Evolutionary conservation across 768 basidiomycete genomes (phyloP).

Genomic region (Lactarius vividus): DNA sequence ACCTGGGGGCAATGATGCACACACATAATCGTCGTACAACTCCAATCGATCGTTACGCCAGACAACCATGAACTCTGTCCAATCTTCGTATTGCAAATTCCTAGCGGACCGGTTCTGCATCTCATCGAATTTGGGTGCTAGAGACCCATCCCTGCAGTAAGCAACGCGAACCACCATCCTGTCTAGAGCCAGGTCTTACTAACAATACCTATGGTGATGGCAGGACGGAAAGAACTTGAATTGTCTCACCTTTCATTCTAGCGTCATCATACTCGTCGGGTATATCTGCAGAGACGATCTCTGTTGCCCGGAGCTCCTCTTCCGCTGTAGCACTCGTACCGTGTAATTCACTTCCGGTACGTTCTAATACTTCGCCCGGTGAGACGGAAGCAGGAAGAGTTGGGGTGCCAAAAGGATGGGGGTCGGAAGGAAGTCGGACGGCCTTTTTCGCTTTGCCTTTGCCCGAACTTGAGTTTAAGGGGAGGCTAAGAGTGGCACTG

Average conservation of each 20-base stretch:
- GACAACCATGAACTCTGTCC: constrained; percentile 82
- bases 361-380: constrained; percentile 63
- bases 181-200: constrained; percentile 47
- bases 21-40: constrained; percentile 81
- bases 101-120: constrained; percentile 59
- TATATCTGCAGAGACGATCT: constrained; percentile 26
- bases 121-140: constrained; percentile 62
- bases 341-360: constrained; percentile 53
- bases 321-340: constrained; percentile 66
- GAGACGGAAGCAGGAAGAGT: constrained; percentile 42
- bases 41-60: constrained; percentile 80
- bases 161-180: constrained; percentile 84
- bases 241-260: constrained; percentile 68
- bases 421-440: constrained; percentile 4
- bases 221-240: not conserved
- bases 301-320: constrained; percentile 29
- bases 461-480: constrained; percentile 22
- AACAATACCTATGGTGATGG: constrained; percentile 26
- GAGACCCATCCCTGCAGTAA: constrained; percentile 53
- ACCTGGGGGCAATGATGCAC: constrained; percentile 30
- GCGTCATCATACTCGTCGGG: constrained; percentile 44
- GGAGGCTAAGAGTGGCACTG: not conserved
- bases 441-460: constrained; percentile 29
- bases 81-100: constrained; percentile 59
- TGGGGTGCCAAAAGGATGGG: constrained; percentile 28